These are phyloP conservation scores for Diplodia corticola DNA, from an alignment of 2,329 filamentous ascomycete species.

Conservation along the genomic window DNA sequence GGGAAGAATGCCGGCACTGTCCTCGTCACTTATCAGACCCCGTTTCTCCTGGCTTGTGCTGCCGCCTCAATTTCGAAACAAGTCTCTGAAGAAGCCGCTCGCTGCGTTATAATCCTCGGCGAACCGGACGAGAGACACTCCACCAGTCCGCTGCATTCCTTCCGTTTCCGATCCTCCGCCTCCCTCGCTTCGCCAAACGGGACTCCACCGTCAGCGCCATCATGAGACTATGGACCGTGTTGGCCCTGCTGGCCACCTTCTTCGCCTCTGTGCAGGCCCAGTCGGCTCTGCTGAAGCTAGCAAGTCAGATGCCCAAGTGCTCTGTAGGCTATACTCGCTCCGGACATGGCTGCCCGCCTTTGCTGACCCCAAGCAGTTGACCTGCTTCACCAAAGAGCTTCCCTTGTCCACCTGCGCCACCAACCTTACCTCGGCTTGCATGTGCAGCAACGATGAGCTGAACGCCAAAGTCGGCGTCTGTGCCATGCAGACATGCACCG, in stretches of 20 bases:
- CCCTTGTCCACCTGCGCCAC: constrained; percentile 40
- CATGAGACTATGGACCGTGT: constrained; percentile 21
- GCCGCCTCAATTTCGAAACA: background rate
- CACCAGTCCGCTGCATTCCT: constrained; percentile 12
- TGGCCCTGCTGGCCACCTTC: constrained; percentile 17
- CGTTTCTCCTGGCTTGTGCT: background rate
- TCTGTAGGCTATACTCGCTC: constrained; percentile 4
- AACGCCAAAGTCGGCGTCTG: constrained; percentile 38
- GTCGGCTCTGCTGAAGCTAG: background rate
- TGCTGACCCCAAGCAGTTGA: constrained; percentile 25
- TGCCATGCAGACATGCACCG: constrained; percentile 37
- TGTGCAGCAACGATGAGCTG: constrained; percentile 41
- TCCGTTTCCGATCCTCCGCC: background rate
- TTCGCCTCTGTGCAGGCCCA: constrained; percentile 7
- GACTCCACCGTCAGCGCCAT: background rate
- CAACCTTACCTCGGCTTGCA: constrained; percentile 40
- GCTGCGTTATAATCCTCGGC: constrained; percentile 8
- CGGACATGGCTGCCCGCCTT: background rate
- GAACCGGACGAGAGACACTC: background rate
- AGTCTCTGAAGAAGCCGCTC: background rate
- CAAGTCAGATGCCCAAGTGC: constrained; percentile 10
- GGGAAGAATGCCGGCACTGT: background rate
- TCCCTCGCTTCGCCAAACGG: background rate
- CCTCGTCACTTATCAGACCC: background rate
- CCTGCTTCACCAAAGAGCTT: constrained; percentile 30